phyloP scores from a whole-genome alignment of 2,329 filamentous ascomycete species.

The Colletotrichum cordylinicola region DNA sequence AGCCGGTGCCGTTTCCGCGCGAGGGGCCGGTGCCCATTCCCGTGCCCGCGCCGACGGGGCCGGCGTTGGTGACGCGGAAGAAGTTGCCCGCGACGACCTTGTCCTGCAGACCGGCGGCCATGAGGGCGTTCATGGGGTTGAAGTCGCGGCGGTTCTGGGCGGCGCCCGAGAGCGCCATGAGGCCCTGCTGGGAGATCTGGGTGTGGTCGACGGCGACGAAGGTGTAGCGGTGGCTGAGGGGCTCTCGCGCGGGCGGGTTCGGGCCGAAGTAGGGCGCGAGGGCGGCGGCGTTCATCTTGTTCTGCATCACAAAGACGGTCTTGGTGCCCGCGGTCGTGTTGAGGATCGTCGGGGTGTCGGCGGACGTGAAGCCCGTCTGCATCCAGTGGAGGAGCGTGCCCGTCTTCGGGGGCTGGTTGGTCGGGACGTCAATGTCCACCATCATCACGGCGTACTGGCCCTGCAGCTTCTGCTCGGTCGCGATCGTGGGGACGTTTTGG shows the following conservation, averaged over 20 bases:
- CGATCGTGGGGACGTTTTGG: constrained; percentile 16
- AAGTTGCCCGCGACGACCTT: constrained; percentile 42
- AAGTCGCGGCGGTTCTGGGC: constrained; percentile 37
- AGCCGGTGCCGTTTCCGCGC: background rate
- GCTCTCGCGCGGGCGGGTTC: constrained; percentile 40
- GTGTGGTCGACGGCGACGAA: constrained; percentile 45
- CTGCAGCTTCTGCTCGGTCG: constrained; percentile 20
- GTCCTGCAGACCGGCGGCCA: constrained; percentile 32
- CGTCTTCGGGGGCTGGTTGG: constrained; percentile 33
- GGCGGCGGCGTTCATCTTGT: constrained; percentile 23
- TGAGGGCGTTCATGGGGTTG: constrained; percentile 33
- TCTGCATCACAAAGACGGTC: constrained; percentile 37
- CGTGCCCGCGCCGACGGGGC: constrained; percentile 17
- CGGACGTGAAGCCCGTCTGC: constrained; percentile 42
- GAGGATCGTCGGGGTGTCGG: constrained; percentile 27
- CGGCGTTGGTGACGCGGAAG: constrained; percentile 43
- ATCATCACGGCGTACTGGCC: constrained; percentile 43
- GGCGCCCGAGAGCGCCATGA: constrained; percentile 31
- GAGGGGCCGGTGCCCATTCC: background rate
- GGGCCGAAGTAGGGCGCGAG: constrained; percentile 39
- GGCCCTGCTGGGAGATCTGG: constrained; percentile 26
- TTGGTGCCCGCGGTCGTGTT: constrained; percentile 30
- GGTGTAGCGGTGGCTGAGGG: constrained; percentile 44
- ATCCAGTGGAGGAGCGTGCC: constrained; percentile 55
- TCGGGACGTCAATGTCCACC: constrained; percentile 54